Conservation (phyloP, 2,329 filamentous ascomycete species). For the Trichoderma oligosporum region DNA sequence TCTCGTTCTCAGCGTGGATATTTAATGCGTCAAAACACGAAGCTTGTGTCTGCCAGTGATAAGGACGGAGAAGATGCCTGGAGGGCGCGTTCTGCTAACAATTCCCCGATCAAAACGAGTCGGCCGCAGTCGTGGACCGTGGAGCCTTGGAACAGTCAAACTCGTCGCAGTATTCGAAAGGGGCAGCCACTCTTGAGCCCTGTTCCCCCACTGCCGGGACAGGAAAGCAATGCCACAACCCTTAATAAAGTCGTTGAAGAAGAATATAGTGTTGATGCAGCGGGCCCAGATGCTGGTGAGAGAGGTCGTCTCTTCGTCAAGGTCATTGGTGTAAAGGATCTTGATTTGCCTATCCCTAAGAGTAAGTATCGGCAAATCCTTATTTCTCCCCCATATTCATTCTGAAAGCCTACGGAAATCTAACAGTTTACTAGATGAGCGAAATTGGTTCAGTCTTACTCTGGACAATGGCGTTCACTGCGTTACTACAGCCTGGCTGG, state of each 20-base stretch:
- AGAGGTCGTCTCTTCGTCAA: slow-evolving; percentile 93
- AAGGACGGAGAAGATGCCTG: slow-evolving; percentile 57
- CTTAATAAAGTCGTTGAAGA: slow-evolving; percentile 67
- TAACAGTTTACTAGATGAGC: slow-evolving; percentile 63
- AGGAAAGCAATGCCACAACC: slow-evolving; percentile 71
- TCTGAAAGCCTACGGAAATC: neutral
- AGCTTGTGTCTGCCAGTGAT: slow-evolving; percentile 89
- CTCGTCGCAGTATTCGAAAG: slow-evolving; percentile 62
- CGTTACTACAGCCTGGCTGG: slow-evolving; percentile 92
- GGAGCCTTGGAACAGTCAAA: slow-evolving; percentile 90
- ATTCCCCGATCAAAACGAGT: slow-evolving; percentile 68
- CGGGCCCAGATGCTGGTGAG: slow-evolving; percentile 75
- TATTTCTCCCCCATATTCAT: neutral
- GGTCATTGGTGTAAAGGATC: slow-evolving; percentile 95
- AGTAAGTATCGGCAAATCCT: slow-evolving; percentile 55
- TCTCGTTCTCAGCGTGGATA: slow-evolving; percentile 83
- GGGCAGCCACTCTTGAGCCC: slow-evolving; percentile 49
- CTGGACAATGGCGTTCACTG: slow-evolving; percentile 98
- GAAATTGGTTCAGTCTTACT: slow-evolving; percentile 90
- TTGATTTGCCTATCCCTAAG: slow-evolving; percentile 85
- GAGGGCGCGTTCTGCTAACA: slow-evolving; percentile 58
- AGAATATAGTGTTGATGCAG: slow-evolving; percentile 53
- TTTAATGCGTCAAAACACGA: slow-evolving; percentile 97
- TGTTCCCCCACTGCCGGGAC: slow-evolving; percentile 80
- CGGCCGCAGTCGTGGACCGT: slow-evolving; percentile 93